Base-by-base conservation (phyloP, 306 rosid species). In the Alnus glutinosa region DNA sequence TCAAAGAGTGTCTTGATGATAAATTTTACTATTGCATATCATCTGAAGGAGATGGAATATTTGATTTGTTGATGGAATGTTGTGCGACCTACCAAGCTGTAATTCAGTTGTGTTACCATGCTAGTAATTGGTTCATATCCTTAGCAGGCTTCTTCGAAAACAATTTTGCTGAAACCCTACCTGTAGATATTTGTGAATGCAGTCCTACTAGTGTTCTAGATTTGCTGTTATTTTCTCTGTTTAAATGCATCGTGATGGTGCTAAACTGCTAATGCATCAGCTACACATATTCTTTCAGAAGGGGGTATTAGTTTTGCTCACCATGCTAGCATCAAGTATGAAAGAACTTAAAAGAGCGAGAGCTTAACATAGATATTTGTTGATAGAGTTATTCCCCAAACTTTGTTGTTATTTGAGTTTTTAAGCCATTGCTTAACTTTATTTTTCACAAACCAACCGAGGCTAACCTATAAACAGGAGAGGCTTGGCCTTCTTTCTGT, bases 211-310 rank as follows among this genome's bases (percentile, higher is more conserved):
- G 46, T 19, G 14, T 23, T 58, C 64, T 19, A 58, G 34, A 58
- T 58, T 11, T 58, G 36, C 30, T 58, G 7, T 58, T 23, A n/a
- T 58, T 58, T 14, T 4, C 34, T 58, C 6, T 58, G 12, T 58
- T 58, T 55, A 55, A 55, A 5, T 55, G 32, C 36, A 58, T 23
- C 11, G 13, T 58, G 64, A 58, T 58, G 30, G 13, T 58, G 30
- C 30, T 78, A 76, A 28, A 92, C 70, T 68, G 86, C 75, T n/a
- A 28, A 58, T 58, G 64, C 64, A 58, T 58, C 28, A n/a, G 36
- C 36, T 58, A 58, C 30, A 11, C 30, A 3, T 2, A 28, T 58
- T 9, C 46, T 57, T 57, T 19, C 11, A 19, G 10, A 57, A 10
- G 34, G 16, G 30, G 63, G 4, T 19, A 42, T 19, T 19, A 57